These are phyloP conservation scores for Leccinum truebloodii DNA, from an alignment of 768 basidiomycete species.

Conservation along the genomic window DNA sequence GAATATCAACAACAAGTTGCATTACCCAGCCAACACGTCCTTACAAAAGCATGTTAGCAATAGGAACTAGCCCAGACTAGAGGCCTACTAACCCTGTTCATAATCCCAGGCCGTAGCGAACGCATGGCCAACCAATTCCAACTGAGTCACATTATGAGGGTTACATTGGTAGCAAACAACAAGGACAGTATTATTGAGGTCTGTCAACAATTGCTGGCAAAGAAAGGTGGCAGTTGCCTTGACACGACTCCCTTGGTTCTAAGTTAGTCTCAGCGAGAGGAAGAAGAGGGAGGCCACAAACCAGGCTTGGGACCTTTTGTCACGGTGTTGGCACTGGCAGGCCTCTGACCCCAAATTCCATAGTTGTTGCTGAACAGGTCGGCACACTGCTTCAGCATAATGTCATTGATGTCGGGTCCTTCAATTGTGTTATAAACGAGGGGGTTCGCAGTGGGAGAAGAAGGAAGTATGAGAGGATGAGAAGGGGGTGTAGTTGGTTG, in stretches of 20 bases:
- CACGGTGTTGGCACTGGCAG: not conserved
- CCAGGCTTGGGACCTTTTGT: not conserved
- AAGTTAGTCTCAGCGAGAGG: not conserved
- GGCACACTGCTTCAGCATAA: not conserved
- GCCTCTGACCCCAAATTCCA: not conserved
- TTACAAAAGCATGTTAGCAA: not conserved
- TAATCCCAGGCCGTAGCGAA: not conserved
- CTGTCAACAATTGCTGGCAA: not conserved
- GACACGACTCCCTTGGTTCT: not conserved
- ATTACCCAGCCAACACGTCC: not conserved
- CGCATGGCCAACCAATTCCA: not conserved
- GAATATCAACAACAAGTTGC: not conserved
- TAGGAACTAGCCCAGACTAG: not conserved
- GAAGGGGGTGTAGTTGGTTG: not conserved
- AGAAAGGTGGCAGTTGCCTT: conserved; percentile 2
- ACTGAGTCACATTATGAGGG: not conserved
- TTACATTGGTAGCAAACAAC: not conserved
- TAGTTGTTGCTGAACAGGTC: not conserved
- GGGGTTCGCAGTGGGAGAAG: not conserved
- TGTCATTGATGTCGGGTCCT: not conserved
- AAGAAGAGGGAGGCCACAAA: not conserved
- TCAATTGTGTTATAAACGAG: not conserved
- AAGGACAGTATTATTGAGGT: not conserved
- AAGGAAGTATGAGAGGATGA: not conserved
- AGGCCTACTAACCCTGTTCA: not conserved